Evolutionary conservation across 192 early-diverging fungal genomes (phyloP).

Genomic region (Linnemannia exigua): DNA sequence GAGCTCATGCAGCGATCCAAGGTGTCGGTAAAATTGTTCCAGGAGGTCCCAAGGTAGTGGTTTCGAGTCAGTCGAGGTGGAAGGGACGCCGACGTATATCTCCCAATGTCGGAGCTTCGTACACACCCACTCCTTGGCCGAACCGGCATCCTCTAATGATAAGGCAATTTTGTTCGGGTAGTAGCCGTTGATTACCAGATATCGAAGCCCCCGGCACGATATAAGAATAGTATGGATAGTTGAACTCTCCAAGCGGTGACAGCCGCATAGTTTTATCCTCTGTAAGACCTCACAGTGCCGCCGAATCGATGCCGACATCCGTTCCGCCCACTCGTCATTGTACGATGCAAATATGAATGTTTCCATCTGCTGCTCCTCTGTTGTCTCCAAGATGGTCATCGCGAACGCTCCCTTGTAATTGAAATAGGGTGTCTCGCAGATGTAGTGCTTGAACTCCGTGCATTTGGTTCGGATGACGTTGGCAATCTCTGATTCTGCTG

Average conservation of each 20-base stretch:
- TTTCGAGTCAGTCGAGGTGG: background rate
- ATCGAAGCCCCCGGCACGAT: background rate
- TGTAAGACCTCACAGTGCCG: background rate
- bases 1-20: background rate
- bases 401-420: background rate
- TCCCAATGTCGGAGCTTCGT: background rate
- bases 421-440: background rate
- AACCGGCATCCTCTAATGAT: background rate
- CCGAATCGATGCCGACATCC: background rate
- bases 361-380: background rate
- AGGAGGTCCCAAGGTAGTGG: background rate
- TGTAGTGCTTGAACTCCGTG: background rate
- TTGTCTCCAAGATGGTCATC: background rate
- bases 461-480: background rate
- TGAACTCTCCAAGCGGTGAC: background rate
- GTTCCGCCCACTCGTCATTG: background rate
- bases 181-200: background rate
- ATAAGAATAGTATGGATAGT: background rate
- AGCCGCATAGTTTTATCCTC: background rate
- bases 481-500: background rate
- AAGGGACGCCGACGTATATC: background rate
- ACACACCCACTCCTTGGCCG: background rate
- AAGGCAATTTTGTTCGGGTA: background rate
- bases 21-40: background rate
- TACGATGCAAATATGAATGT: background rate